Evolutionary conservation across 2,329 filamentous ascomycete species (phyloP), one percentile per base, ranked within the genome.

Genomic region (Fusarium sp.): DNA sequence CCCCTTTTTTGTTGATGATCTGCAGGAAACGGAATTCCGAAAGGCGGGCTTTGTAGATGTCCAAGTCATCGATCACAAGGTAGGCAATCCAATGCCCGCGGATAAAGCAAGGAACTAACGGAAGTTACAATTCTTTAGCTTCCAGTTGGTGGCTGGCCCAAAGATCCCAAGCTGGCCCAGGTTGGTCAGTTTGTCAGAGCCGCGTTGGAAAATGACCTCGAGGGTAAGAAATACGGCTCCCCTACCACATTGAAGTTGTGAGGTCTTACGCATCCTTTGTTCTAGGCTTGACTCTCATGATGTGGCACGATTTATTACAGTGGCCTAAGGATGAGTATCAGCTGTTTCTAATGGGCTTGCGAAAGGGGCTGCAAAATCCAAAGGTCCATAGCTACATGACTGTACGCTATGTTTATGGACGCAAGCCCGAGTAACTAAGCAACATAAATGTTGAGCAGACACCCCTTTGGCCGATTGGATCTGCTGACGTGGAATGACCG

Each of bases 141-240:
- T 11, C 70, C 70, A 0, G 71, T 72, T 12, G 70, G 70, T 4
- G 66, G 68, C 10, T 72, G 70, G 70, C 43, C 70, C 4, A 72
- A 72, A 11, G 70, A 72, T 9, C 37, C 61, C 0, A 70, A 54
- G 1, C 37, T 72, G 0, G 67, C 70, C 2, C 59, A 72, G 52
- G 61, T 72, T 8, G 70, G 70, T 6, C 14, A 58, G 61, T 72
- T 10, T 70, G 70, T 8, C 9, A 58, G 35, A 54, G 33, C 22
- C 15, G 33, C 33, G 2, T 35, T 56, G 45, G 60, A 63, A 20
- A 60, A 60, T 60, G 58, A 60, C 58, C 38, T 60, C 5, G 58
- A 60, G 12, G 58, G 58, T 45, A 45, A 64, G 35, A n/a, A 56
- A 25, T 10, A 17, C 6, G 17, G 5, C 14, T 12, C 33, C 10